Base-by-base conservation (phyloP, 140 eudicot genomes). In the Bidens hawaiensis region DNA sequence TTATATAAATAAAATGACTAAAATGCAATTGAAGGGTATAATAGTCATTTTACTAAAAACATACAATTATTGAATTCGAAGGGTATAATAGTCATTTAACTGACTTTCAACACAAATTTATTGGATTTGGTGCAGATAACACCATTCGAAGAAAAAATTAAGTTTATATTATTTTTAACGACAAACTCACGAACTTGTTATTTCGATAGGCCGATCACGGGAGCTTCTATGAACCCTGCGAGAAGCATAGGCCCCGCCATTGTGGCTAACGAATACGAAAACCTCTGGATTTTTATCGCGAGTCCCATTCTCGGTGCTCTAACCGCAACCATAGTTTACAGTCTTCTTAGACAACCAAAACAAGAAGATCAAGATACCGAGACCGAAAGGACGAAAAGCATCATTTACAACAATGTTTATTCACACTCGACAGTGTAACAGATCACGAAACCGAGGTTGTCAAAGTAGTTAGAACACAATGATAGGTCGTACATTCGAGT, bases 181-280 rank as follows among this genome's bases (percentile, higher is more conserved):
- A 21, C 15, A 48, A 48, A 48, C 6, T 48, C 11, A 48, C n/a
- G 19, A 5, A 5, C 4, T 9, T 5, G 19, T 18, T 2, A 19
- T 51, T 3, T 23, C 59, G 70, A 69, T 79, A 85, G 94, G 79
- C 83, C 84, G 4, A 85, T 76, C 5, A 79, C 94, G 2, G 94
- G 89, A 55, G 88, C 89, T 64, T 82, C 94, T 0, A 82, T 82
- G 86, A 85, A 85, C 71, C 89, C 94, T n/a, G 94, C 89, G 67
- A 76, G 94, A 48, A 85, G 94, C 65, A 69, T 85, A 82, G 94
- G 78, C 30, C 94, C 94, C 1, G 86, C 94, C 1, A 14, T 82
- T 10, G 86, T 71, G 14, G 65, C 86, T 34, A 81, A 81, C 18
- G 79, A 38, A 38, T 78, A 49, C 47, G 61, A 79, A 66, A 74